Conservation (phyloP, 345 rosid genomes). For the Eucalyptus victrix region DNA sequence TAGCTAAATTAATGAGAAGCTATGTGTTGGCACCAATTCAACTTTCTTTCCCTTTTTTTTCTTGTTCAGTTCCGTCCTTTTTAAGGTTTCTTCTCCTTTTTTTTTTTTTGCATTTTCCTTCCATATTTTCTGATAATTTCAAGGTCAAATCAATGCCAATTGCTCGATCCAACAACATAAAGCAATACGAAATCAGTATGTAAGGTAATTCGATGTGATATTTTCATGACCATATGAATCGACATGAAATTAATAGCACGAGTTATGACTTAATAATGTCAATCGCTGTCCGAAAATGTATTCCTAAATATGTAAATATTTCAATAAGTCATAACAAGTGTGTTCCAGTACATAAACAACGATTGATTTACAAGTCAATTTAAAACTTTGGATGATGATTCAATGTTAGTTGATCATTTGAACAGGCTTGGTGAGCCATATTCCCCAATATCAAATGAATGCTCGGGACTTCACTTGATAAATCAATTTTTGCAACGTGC, state of each 20-base stretch:
- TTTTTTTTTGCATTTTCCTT: not conserved
- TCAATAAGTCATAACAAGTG: not conserved
- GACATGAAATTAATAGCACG: not conserved
- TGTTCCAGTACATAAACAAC: not conserved
- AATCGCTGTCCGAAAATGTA: not conserved
- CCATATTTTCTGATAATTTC: no score
- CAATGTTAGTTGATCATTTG: not conserved
- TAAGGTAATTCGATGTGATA: not conserved
- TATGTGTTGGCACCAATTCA: not conserved
- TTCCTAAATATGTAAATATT: not conserved
- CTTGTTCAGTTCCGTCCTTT: not conserved
- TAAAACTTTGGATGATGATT: not conserved
- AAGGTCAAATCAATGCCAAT: not conserved
- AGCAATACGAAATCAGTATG: fast-evolving
- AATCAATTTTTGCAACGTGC: not conserved
- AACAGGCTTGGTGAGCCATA: not conserved
- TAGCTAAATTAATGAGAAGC: not conserved
- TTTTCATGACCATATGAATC: not conserved
- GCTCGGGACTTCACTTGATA: not conserved
- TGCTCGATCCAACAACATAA: not conserved
- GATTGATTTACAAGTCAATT: not conserved
- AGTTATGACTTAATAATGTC: no score
- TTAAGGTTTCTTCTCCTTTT: not conserved
- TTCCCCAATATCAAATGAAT: not conserved
- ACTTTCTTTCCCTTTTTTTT: not conserved